These are phyloP conservation scores for Sphenostylis stenocarpa DNA, from an alignment of 306 rosid species.

Conservation along the genomic window DNA sequence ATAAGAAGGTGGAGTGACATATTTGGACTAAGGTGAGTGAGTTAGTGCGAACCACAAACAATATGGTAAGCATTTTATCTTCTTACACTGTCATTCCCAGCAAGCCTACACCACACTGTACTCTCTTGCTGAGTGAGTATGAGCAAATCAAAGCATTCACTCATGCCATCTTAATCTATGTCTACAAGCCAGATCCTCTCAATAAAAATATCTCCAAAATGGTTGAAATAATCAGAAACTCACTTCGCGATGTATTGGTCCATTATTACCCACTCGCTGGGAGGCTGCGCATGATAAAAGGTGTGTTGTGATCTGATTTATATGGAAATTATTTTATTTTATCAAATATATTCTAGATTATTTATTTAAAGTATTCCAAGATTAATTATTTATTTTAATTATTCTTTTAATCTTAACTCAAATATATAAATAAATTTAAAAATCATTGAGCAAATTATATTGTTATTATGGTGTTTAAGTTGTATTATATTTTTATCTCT, in stretches of 20 bases:
- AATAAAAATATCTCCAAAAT: background rate
- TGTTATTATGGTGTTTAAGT: too few relatives aligned
- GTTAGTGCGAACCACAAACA: background rate
- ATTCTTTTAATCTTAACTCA: too few relatives aligned
- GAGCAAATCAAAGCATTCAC: background rate
- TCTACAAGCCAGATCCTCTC: background rate
- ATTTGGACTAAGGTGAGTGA: background rate
- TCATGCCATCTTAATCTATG: background rate
- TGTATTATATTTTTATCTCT: too few relatives aligned
- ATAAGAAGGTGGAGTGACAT: too few relatives aligned
- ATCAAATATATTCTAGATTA: too few relatives aligned
- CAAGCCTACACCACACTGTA: background rate
- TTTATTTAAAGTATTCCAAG: too few relatives aligned
- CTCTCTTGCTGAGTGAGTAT: background rate
- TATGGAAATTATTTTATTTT: background rate
- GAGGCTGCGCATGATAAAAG: background rate
- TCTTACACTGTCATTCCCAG: background rate
- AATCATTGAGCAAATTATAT: too few relatives aligned
- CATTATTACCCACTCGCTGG: constrained; percentile 27
- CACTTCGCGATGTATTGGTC: background rate
- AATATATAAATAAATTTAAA: too few relatives aligned
- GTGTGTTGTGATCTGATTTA: background rate
- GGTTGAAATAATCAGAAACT: background rate
- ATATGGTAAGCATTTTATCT: background rate
- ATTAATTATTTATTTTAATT: too few relatives aligned